These are phyloP conservation scores for Microsporum ferrugineum DNA, from an alignment of 2,329 filamentous ascomycete species.

Conservation along the genomic window DNA sequence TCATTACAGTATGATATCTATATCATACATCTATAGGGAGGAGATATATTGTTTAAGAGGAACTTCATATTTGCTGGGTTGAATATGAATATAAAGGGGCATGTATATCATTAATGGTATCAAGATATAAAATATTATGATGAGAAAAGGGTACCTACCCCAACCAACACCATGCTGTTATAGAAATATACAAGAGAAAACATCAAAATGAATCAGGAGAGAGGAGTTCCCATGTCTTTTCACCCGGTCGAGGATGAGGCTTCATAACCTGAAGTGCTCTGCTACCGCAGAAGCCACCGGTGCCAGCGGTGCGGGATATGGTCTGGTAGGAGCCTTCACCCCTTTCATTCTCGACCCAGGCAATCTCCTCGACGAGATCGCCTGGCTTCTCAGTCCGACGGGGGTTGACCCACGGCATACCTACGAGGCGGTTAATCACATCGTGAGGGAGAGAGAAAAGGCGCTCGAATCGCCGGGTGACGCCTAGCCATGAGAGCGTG, in stretches of 20 bases:
- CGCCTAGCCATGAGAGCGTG: constrained; percentile 48
- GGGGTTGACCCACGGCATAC: constrained; percentile 50
- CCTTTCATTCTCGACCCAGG: constrained; percentile 30
- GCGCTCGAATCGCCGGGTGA: constrained; percentile 54
- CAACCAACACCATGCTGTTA: neutral
- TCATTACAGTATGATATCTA: neutral
- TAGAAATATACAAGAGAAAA: neutral
- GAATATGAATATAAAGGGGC: neutral
- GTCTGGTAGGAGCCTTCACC: constrained; percentile 30
- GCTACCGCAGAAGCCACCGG: constrained; percentile 37
- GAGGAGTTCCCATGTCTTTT: constrained; percentile 37
- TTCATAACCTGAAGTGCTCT: constrained; percentile 35
- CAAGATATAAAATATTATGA: neutral
- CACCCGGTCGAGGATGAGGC: constrained; percentile 30
- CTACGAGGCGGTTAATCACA: constrained; percentile 45
- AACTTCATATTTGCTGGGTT: neutral
- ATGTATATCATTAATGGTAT: neutral
- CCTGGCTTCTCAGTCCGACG: constrained; percentile 50
- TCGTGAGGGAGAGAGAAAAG: constrained; percentile 51
- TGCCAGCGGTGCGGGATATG: constrained; percentile 29
- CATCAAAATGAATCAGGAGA: constrained; percentile 24
- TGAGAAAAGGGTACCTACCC: neutral
- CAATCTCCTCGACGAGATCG: constrained; percentile 32
- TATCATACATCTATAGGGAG: neutral
- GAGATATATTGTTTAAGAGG: neutral